Evolutionary conservation across 2,329 filamentous ascomycete genomes (phyloP).

Genomic region (Ophiosphaerella narmari): DNA sequence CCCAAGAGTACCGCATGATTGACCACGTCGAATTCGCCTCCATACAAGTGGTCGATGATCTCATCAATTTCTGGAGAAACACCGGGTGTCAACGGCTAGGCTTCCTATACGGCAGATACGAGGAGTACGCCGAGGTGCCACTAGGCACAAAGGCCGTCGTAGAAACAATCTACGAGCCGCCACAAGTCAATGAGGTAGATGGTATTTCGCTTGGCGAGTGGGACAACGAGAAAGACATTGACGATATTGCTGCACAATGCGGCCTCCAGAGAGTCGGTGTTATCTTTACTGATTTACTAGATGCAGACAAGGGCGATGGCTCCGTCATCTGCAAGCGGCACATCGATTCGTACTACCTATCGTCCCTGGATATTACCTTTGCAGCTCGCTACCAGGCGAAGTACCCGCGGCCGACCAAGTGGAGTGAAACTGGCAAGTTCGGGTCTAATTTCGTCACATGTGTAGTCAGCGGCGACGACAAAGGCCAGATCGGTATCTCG

Average conservation of each 20-base stretch:
- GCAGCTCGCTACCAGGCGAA: constrained; percentile 85
- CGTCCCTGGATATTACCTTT: constrained; percentile 89
- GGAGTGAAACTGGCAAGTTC: constrained; percentile 93
- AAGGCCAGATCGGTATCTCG: constrained; percentile 84
- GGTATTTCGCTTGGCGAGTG: constrained; percentile 84
- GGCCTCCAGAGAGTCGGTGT: constrained; percentile 88
- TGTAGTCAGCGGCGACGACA: constrained; percentile 88
- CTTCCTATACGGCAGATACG: constrained; percentile 87
- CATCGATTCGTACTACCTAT: constrained; percentile 91
- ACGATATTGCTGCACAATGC: constrained; percentile 79
- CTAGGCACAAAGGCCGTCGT: constrained; percentile 94
- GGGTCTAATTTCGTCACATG: constrained; percentile 98
- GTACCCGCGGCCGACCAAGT: constrained; percentile 89
- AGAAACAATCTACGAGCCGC: constrained; percentile 95
- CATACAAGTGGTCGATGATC: constrained; percentile 80
- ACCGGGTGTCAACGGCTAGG: constrained; percentile 84
- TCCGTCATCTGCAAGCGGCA: constrained; percentile 94
- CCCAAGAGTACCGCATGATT: constrained; percentile 93
- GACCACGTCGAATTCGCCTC: constrained; percentile 97
- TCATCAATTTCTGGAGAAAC: constrained; percentile 89
- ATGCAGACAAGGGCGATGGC: constrained; percentile 79
- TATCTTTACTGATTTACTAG: constrained; percentile 90
- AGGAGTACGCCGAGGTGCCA: constrained; percentile 89
- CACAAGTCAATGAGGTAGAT: constrained; percentile 86
- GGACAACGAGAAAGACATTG: constrained; percentile 81